These are phyloP conservation scores for Trichophyton benhamiae DNA, from an alignment of 2,329 filamentous ascomycete genomes.

Conservation along the genomic window DNA sequence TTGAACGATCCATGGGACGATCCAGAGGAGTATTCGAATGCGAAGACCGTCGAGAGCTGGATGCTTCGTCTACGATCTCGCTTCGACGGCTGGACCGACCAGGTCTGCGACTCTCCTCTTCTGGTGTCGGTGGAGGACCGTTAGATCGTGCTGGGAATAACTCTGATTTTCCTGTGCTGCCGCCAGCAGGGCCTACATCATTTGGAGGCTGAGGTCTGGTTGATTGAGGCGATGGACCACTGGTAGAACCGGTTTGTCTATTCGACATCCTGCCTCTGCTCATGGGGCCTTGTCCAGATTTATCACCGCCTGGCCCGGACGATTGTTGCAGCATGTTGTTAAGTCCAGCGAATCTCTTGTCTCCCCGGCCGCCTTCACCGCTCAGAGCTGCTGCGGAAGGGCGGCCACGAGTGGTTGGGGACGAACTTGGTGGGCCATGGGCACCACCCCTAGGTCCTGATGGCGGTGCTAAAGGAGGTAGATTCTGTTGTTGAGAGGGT, in stretches of 20 bases:
- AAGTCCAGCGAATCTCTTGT: constrained; percentile 37
- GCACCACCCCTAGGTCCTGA: constrained; percentile 31
- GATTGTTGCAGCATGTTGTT: constrained; percentile 38
- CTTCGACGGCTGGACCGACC: constrained; percentile 21
- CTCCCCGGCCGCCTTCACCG: constrained; percentile 31
- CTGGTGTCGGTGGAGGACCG: constrained; percentile 16
- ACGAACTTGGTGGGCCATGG: constrained; percentile 25
- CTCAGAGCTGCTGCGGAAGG: constrained; percentile 26
- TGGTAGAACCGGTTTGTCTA: constrained; percentile 23
- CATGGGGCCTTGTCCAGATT: constrained; percentile 22
- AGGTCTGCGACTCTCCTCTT: constrained; percentile 19
- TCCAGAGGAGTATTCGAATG: constrained; percentile 21
- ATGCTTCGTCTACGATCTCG: constrained; percentile 26
- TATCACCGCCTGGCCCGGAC: constrained; percentile 23
- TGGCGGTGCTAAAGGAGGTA: constrained; percentile 23
- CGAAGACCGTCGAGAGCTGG: constrained; percentile 24
- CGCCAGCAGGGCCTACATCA: constrained; percentile 18
- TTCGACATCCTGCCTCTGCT: constrained; percentile 31
- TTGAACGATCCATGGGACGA: constrained; percentile 6
- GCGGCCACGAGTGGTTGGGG: constrained; percentile 25
- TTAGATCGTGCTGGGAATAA: constrained; percentile 22
- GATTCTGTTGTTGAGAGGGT: constrained; percentile 15
- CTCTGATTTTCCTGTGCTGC: constrained; percentile 18
- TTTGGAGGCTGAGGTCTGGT: constrained; percentile 23
- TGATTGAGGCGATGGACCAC: constrained; percentile 22